These are phyloP conservation scores for Phytophthora niederhauseri DNA, from an alignment of 352 stramenopile species.

Conservation along the genomic window DNA sequence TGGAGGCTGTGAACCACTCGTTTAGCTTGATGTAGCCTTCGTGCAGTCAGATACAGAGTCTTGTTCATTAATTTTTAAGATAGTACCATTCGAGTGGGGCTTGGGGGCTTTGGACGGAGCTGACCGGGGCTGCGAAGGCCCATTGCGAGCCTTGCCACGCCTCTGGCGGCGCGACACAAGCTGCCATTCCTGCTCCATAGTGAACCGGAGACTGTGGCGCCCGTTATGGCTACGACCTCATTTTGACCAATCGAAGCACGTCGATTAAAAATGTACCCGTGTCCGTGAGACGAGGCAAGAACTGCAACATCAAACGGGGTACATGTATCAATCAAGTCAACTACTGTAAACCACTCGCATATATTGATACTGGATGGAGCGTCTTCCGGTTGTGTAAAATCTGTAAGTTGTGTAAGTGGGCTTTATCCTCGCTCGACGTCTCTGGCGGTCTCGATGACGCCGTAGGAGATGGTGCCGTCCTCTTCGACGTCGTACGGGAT, in stretches of 20 bases:
- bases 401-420: not conserved
- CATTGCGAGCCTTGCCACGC: constrained; percentile 23
- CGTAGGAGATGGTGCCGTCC: constrained; percentile 32
- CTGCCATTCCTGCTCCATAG: constrained; percentile 41
- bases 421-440: constrained; percentile 28
- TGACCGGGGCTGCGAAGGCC: not conserved
- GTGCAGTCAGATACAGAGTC: not conserved
- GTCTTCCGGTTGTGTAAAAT: not conserved
- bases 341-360: constrained; percentile 1
- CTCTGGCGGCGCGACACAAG: constrained; percentile 28
- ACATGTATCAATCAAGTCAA: not conserved
- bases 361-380: constrained; percentile 3
- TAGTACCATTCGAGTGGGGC: constrained; percentile 9
- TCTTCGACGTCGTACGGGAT: constrained; percentile 35
- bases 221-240: not conserved
- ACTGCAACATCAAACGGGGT: not conserved
- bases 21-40: not conserved
- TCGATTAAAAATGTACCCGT: constrained; percentile 17
- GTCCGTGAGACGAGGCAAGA: constrained; percentile 5
- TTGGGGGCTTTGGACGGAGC: not conserved
- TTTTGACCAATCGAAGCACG: constrained; percentile 21
- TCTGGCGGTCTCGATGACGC: constrained; percentile 18
- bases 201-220: not conserved
- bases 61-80: not conserved
- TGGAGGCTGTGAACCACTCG: constrained; percentile 14